These are phyloP conservation scores for Lepidium campestre DNA, from an alignment of 441 rosid genomes.

Conservation along the genomic window DNA sequence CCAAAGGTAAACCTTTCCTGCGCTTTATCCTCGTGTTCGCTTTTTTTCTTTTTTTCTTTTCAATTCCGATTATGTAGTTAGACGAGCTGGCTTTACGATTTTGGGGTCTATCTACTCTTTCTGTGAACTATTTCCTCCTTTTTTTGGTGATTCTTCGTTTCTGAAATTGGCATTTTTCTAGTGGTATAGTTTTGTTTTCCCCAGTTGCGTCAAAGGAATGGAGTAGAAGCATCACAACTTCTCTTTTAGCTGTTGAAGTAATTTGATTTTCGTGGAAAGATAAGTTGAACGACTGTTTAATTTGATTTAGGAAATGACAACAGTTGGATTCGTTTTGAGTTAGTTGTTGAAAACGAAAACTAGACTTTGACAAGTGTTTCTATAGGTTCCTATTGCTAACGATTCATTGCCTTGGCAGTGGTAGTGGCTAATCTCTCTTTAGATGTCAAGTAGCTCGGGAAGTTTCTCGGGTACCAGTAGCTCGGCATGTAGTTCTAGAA, in stretches of 20 bases:
- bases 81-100: neutral
- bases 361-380: neutral
- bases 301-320: neutral
- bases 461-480: conserved; percentile 43
- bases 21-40: neutral
- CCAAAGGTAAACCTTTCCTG: neutral
- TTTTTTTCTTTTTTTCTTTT: neutral
- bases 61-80: neutral
- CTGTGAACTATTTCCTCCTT: neutral
- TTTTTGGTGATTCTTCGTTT: neutral
- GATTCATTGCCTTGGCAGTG: conserved; percentile 9
- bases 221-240: neutral
- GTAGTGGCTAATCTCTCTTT: neutral
- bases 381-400: neutral
- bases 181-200: neutral
- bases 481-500: conserved; percentile 47
- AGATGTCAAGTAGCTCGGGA: conserved; percentile 50
- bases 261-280: neutral
- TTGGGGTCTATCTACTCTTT: neutral
- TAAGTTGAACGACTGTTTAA: neutral
- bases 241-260: neutral
- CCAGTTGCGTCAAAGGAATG: neutral
- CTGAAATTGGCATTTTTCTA: neutral
- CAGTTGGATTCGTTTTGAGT: neutral
- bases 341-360: neutral